Evolutionary conservation across 2,329 filamentous ascomycete species (phyloP).

Genomic region (Fusarium dlaminii): DNA sequence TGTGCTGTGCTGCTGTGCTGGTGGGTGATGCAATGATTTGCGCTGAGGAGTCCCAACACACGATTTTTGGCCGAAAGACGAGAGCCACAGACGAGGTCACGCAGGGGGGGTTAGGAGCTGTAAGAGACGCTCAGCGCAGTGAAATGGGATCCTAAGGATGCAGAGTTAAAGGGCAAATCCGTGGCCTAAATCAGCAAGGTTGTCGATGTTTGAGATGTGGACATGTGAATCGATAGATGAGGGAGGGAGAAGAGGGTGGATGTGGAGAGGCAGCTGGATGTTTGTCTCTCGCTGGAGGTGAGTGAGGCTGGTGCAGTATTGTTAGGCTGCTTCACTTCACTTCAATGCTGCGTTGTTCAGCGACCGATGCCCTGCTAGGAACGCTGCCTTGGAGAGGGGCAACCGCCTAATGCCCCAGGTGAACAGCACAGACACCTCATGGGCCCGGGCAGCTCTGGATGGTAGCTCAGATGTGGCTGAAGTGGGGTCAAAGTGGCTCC

Average conservation of each 20-base stretch:
- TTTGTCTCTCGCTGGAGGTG: conserved; percentile 13
- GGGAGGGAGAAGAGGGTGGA: conserved; percentile 35
- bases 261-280: conserved; percentile 37
- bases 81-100: conserved; percentile 22
- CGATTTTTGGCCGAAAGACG: conserved; percentile 40
- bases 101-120: background rate
- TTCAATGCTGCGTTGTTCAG: conserved; percentile 9
- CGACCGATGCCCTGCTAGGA: conserved; percentile 12
- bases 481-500: conserved; percentile 26
- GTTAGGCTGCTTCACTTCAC: background rate
- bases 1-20: conserved; percentile 9
- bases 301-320: conserved; percentile 19
- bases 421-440: conserved; percentile 1
- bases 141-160: conserved; percentile 21
- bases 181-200: conserved; percentile 33
- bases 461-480: conserved; percentile 26
- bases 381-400: conserved; percentile 16
- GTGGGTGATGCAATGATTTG: conserved; percentile 48
- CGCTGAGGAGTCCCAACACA: conserved; percentile 45
- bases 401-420: background rate
- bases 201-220: conserved; percentile 24
- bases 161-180: conserved; percentile 23
- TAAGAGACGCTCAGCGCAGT: conserved; percentile 27
- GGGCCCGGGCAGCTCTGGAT: background rate
- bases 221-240: conserved; percentile 43